phyloP scores from a whole-genome alignment of 371 early-diverging fungal genomes.

The Parasitella parasitica region DNA sequence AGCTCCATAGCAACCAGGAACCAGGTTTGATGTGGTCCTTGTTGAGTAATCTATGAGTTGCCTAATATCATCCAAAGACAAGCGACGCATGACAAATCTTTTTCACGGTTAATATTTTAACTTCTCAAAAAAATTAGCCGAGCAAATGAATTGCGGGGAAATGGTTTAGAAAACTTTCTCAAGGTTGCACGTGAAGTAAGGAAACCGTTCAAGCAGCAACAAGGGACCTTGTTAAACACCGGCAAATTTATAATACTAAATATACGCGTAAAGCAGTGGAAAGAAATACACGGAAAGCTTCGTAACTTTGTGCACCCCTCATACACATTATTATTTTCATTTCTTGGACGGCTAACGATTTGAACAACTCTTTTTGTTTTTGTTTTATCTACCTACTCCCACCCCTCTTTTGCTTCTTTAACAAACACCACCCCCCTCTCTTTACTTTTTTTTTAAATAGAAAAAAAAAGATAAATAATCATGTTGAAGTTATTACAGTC shows the following conservation, averaged over 20 bases:
- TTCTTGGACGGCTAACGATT: background rate
- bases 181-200: constrained; percentile 16
- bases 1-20: background rate
- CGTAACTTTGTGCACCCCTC: background rate
- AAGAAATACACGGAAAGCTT: constrained; percentile 9
- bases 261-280: constrained; percentile 9
- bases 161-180: background rate
- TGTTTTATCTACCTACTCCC: constrained; percentile 1
- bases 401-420: constrained; percentile 6
- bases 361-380: background rate
- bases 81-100: background rate
- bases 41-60: background rate
- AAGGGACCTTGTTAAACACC: constrained; percentile 17
- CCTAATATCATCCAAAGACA: background rate
- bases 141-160: constrained; percentile 12
- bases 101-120: background rate
- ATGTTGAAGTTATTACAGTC: constrained; percentile 37
- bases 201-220: constrained; percentile 1
- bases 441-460: background rate
- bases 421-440: constrained; percentile 21
- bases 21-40: no score
- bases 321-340: background rate
- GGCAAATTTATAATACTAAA: constrained; percentile 23
- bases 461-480: background rate
- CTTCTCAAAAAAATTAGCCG: background rate